Evolutionary conservation across 2,329 filamentous ascomycete genomes (phyloP), one percentile per base, ranked within the genome.

Genomic region (Calonectria multiphialidica): DNA sequence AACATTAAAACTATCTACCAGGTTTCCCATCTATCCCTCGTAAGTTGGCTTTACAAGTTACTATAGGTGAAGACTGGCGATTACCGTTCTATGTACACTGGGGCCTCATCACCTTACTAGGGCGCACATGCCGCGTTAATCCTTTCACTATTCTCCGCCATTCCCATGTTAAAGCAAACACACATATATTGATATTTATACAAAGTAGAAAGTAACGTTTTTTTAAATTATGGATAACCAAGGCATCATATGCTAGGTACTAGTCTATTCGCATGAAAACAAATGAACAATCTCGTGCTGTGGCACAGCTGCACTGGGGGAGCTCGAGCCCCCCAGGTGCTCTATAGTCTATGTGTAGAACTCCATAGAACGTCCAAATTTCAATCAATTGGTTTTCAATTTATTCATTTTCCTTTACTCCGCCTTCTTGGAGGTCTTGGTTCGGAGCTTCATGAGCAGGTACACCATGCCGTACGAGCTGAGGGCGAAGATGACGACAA

Each of bases 401-500:
- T 25, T 25, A n/a, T 40, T 33, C 4, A 21, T 40, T 15, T 66
- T 28, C 18, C 12, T 8, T 72, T 74, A 79, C 78, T 86, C 83
- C 0, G 86, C 85, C 80, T 84, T 86, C 82, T 88, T 88, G 1
- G 86, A 86, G 9, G 83, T 82, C 82, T 87, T 88, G 23, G 85
- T 88, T 25, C 86, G 80, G 49, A 88, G 80, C 81, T 87, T 88
- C 86, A 88, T 88, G 66, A 88, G 78, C 2, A 76, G 70, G 68
- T 84, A 87, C 8, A 88, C 87, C 62, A 87, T 53, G 0, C 79
- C 80, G 66, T 93, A 93, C 1, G 87, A 88, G 68, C 86, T 88
- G 45, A 90, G 71, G 1, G 84, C 88, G 74, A 92, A 92, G 6
- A 90, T 82, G 1, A 88, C 88, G 3, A 89, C 87, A 59, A 93